phyloP scores from a whole-genome alignment of 345 rosid genomes.

The Anacardium occidentale region DNA sequence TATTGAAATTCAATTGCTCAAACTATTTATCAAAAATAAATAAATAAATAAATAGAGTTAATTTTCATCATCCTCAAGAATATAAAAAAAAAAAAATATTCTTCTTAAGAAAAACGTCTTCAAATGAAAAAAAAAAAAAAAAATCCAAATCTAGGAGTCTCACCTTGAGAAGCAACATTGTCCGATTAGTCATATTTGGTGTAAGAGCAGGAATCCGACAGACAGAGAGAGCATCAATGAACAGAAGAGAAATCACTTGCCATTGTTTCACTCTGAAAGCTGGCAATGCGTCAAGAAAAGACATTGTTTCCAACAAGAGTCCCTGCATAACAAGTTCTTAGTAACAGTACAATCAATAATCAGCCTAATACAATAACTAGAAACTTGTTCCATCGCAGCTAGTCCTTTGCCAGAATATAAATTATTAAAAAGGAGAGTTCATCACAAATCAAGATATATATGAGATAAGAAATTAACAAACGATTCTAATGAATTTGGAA shows the following conservation, averaged over 20 bases:
- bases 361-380: background rate
- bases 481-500: background rate
- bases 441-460: background rate
- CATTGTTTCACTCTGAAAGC: conserved; percentile 67
- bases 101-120: background rate
- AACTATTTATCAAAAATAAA: background rate
- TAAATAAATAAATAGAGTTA: background rate
- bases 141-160: conserved; percentile 14
- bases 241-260: conserved; percentile 73
- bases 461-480: background rate
- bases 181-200: conserved; percentile 45
- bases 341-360: conserved; percentile 6
- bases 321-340: conserved; percentile 41
- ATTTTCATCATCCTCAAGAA: background rate
- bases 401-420: background rate
- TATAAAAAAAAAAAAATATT: background rate
- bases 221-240: conserved; percentile 76
- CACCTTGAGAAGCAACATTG: conserved; percentile 52
- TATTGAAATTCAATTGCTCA: background rate
- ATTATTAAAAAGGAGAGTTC: background rate
- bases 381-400: background rate
- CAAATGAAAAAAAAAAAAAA: background rate
- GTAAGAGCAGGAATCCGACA: conserved; percentile 62
- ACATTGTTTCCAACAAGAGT: conserved; percentile 74
- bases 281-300: conserved; percentile 71